Evolutionary conservation across 2,329 filamentous ascomycete species (phyloP).

Genomic region (Xylariaceae sp.): DNA sequence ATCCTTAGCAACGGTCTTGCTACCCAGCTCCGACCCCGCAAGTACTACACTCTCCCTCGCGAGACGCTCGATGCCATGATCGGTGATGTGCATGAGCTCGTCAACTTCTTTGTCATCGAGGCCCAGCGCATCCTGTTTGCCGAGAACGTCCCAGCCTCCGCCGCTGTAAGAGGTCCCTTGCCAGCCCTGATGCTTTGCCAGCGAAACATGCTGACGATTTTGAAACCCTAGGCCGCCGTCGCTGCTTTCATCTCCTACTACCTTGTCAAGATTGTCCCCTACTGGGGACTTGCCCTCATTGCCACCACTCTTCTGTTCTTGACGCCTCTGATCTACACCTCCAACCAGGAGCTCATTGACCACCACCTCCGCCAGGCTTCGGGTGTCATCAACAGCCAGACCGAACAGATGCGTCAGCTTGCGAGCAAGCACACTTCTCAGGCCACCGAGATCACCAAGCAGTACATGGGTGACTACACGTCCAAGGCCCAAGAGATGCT

Average conservation of each 20-base stretch:
- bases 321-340: conserved; percentile 55
- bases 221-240: conserved; percentile 48
- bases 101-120: conserved; percentile 68
- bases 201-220: conserved; percentile 7
- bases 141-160: conserved; percentile 56
- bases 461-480: conserved; percentile 61
- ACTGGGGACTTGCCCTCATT: conserved; percentile 61
- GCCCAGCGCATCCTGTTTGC: conserved; percentile 60
- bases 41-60: conserved; percentile 59
- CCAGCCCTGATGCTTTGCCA: background rate
- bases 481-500: conserved; percentile 60
- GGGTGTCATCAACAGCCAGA: conserved; percentile 54
- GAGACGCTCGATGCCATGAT: conserved; percentile 54
- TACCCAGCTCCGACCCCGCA: conserved; percentile 58
- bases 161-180: conserved; percentile 40
- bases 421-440: conserved; percentile 58
- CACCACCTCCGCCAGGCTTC: conserved; percentile 50
- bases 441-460: conserved; percentile 56
- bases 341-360: conserved; percentile 65
- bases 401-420: conserved; percentile 52
- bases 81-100: conserved; percentile 58
- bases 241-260: conserved; percentile 59
- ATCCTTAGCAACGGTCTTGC: conserved; percentile 54
- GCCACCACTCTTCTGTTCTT: conserved; percentile 53
- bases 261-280: conserved; percentile 61